These are phyloP conservation scores for Rhizopus microsporus DNA, from an alignment of 371 early-diverging fungal genomes.

Conservation along the genomic window DNA sequence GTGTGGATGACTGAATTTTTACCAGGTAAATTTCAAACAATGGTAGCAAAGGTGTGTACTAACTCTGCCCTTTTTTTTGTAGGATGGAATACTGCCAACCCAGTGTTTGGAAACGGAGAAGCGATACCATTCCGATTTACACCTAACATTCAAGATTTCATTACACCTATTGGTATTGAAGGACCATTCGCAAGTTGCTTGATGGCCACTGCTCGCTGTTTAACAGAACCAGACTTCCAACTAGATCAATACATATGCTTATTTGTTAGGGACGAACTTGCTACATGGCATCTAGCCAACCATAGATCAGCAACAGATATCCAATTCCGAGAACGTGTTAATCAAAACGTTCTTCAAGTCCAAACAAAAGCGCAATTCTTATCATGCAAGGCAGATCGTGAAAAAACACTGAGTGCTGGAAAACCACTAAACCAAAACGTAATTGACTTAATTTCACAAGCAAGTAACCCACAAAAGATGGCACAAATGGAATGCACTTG, in stretches of 20 bases:
- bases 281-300: constrained; percentile 67
- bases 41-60: not conserved
- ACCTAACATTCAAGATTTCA: constrained; percentile 93
- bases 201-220: constrained; percentile 76
- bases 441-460: constrained; percentile 86
- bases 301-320: constrained; percentile 58
- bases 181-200: constrained; percentile 83
- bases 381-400: constrained; percentile 74
- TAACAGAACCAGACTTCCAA: constrained; percentile 81
- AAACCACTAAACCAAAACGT: constrained; percentile 78
- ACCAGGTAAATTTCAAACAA: constrained; percentile 52
- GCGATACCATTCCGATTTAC: constrained; percentile 97
- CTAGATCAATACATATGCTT: constrained; percentile 81
- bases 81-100: constrained; percentile 37
- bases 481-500: constrained; percentile 89
- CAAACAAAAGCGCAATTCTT: constrained; percentile 70
- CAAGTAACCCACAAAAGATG: constrained; percentile 90
- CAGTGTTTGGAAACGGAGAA: constrained; percentile 59
- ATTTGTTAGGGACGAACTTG: constrained; percentile 92
- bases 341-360: constrained; percentile 71
- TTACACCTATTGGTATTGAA: constrained; percentile 90
- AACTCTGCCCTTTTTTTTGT: constrained; percentile 19
- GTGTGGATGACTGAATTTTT: constrained; percentile 80
- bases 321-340: constrained; percentile 64
- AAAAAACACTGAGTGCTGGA: constrained; percentile 51